Percentiles rank a stretch among this genome's conserved stretches.
Evolutionary conservation across 2,329 filamentous ascomycete genomes (phyloP).

Genomic region (Simplicillium aogashimaense): DNA sequence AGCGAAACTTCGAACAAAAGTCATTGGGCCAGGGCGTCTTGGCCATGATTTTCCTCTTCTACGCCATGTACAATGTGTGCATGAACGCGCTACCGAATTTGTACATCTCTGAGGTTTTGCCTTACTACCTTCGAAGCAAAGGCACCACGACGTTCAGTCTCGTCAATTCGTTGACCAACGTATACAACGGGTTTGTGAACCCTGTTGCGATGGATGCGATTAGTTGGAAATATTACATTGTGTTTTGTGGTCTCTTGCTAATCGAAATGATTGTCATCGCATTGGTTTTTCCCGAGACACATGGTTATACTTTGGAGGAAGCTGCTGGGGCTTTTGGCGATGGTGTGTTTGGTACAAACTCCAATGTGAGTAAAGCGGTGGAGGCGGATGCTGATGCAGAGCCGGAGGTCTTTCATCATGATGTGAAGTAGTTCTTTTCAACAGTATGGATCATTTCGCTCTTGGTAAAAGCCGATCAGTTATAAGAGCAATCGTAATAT

Average conservation of each 20-base stretch:
- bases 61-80: constrained; percentile 27
- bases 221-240: constrained; percentile 29
- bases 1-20: constrained; percentile 4
- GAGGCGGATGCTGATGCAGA: too few relatives aligned
- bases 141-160: constrained; percentile 15
- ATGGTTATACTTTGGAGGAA: constrained; percentile 7
- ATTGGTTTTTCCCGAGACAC: constrained; percentile 22
- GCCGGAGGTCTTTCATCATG: too few relatives aligned
- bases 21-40: constrained; percentile 29
- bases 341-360: too few relatives aligned
- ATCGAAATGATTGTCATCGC: constrained; percentile 21
- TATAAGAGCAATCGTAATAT: too few relatives aligned
- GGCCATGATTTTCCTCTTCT: constrained; percentile 34
- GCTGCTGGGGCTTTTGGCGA: constrained; percentile 1
- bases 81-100: constrained; percentile 32
- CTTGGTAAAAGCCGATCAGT: too few relatives aligned
- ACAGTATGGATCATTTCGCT: too few relatives aligned
- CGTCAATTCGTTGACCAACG: constrained; percentile 16
- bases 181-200: constrained; percentile 21
- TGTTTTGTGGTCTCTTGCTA: constrained; percentile 21
- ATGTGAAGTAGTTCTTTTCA: too few relatives aligned
- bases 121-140: constrained; percentile 12
- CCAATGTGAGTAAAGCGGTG: too few relatives aligned
- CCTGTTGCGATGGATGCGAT: constrained; percentile 25
- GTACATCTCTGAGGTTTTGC: constrained; percentile 19